Evolutionary conservation across 192 early-diverging fungal species (phyloP).

Genomic region (Thoreauomyces humboldtii): DNA sequence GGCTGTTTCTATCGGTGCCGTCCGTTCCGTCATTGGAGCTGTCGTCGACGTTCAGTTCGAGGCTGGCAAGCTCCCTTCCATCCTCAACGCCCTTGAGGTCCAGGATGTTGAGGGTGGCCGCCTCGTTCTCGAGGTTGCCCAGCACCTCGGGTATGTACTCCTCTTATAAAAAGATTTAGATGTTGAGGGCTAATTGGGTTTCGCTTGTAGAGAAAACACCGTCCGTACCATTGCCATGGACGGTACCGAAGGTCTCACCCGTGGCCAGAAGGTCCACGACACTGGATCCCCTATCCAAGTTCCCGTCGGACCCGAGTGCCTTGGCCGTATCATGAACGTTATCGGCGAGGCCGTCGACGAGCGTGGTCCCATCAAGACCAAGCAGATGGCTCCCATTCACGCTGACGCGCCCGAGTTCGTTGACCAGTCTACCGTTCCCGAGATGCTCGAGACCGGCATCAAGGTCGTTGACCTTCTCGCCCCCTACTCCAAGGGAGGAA

Average conservation of each 20-base stretch:
- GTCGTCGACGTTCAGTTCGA: slow-evolving; percentile 98
- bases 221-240: slow-evolving; percentile 99
- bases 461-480: slow-evolving; percentile 98
- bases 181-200: slow-evolving; percentile 1
- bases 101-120: slow-evolving; percentile 72
- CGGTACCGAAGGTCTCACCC: slow-evolving; percentile 95
- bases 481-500: slow-evolving; percentile 94
- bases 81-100: slow-evolving; percentile 96
- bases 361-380: slow-evolving; percentile 92
- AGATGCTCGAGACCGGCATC: slow-evolving; percentile 95
- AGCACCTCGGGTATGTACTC: slow-evolving; percentile 78
- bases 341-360: slow-evolving; percentile 98
- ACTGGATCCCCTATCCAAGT: slow-evolving; percentile 91
- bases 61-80: slow-evolving; percentile 82
- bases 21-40: slow-evolving; percentile 96
- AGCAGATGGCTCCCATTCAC: slow-evolving; percentile 86
- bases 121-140: slow-evolving; percentile 92
- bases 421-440: slow-evolving; percentile 92
- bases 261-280: slow-evolving; percentile 91
- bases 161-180: not conserved
- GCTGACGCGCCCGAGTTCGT: slow-evolving; percentile 90
- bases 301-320: slow-evolving; percentile 90
- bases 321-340: slow-evolving; percentile 98
- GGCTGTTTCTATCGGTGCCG: slow-evolving; percentile 58
- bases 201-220: slow-evolving; percentile 74